These are phyloP conservation scores for Annulohypoxylon maeteangense DNA, from an alignment of 495 filamentous ascomycete species.

Conservation along the genomic window DNA sequence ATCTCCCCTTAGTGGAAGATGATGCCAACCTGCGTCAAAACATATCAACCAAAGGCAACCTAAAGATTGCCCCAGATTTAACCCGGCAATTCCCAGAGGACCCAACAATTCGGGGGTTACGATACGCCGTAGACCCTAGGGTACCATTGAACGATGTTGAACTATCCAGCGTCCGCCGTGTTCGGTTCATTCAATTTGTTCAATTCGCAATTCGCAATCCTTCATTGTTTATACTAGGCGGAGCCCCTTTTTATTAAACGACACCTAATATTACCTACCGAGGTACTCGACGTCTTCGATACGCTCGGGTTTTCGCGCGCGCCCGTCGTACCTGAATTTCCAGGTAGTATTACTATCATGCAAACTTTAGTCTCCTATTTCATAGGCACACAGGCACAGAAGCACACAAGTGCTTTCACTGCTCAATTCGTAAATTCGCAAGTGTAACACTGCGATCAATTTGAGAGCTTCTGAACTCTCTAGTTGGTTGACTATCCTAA, in stretches of 20 bases:
- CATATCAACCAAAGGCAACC: conserved; percentile 25
- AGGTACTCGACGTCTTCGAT: conserved; percentile 5
- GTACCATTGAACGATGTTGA: conserved; percentile 38
- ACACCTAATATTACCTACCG: background rate
- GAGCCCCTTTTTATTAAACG: conserved; percentile 18
- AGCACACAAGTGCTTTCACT: no score
- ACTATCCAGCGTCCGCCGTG: conserved; percentile 13
- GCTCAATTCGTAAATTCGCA: conserved; percentile 9
- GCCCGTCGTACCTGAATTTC: conserved; percentile 16
- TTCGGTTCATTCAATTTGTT: background rate
- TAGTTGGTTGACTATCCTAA: conserved; percentile 5
- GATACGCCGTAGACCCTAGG: conserved; percentile 23
- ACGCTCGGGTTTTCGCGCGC: conserved; percentile 28
- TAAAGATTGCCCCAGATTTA: conserved; percentile 35
- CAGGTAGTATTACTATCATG: background rate
- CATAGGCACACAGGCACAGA: background rate
- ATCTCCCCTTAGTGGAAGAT: conserved; percentile 27
- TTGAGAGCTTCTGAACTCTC: background rate
- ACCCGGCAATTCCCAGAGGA: conserved; percentile 34
- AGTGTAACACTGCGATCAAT: conserved; percentile 17
- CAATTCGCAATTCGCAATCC: conserved; percentile 13
- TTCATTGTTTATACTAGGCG: conserved; percentile 12
- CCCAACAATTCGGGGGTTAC: conserved; percentile 39
- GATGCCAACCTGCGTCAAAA: conserved; percentile 45
- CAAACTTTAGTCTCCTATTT: background rate